Evolutionary conservation across 139 green algal genomes (phyloP).

Genomic region (Spirogloea muscicola): DNA sequence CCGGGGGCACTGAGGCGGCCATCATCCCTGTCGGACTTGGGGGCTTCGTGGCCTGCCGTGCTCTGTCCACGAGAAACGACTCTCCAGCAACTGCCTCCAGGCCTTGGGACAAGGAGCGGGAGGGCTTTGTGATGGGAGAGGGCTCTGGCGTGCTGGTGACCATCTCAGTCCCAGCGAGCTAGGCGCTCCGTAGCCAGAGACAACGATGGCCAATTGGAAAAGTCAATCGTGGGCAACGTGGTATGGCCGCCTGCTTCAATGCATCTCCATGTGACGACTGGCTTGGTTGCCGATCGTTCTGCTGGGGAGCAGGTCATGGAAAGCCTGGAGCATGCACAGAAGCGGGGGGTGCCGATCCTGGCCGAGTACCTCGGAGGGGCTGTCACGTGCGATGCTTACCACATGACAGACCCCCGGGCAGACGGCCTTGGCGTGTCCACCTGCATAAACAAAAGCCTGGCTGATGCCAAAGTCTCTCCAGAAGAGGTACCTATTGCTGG

Average conservation of each 20-base stretch:
- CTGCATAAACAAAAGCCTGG: constrained; percentile 90
- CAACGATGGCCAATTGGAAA: too few relatives aligned
- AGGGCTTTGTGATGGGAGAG: constrained; percentile 99
- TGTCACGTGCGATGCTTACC: constrained; percentile 96
- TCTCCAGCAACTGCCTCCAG: constrained; percentile 83
- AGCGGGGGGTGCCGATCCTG: constrained; percentile 63
- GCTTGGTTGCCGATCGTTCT: too few relatives aligned
- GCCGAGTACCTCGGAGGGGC: constrained; percentile 93
- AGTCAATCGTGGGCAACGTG: too few relatives aligned
- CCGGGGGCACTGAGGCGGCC: constrained; percentile 87
- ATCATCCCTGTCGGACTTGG: constrained; percentile 95
- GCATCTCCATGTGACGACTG: too few relatives aligned
- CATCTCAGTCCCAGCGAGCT: too few relatives aligned
- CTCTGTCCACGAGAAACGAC: constrained; percentile 83
- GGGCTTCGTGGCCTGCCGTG: constrained; percentile 95
- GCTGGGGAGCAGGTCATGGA: constrained; percentile 83
- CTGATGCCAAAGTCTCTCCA: constrained; percentile 63
- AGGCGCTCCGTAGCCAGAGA: too few relatives aligned
- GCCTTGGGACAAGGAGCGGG: constrained; percentile 90
- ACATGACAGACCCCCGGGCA: constrained; percentile 96
- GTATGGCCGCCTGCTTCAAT: too few relatives aligned
- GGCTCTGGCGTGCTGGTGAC: constrained; percentile 84
- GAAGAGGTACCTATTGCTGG: constrained; percentile 47
- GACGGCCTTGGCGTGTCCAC: constrained; percentile 90
- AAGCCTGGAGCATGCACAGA: constrained; percentile 83